Evolutionary conservation across 2,329 filamentous ascomycete species (phyloP).

Genomic region (Colletotrichum lentis): DNA sequence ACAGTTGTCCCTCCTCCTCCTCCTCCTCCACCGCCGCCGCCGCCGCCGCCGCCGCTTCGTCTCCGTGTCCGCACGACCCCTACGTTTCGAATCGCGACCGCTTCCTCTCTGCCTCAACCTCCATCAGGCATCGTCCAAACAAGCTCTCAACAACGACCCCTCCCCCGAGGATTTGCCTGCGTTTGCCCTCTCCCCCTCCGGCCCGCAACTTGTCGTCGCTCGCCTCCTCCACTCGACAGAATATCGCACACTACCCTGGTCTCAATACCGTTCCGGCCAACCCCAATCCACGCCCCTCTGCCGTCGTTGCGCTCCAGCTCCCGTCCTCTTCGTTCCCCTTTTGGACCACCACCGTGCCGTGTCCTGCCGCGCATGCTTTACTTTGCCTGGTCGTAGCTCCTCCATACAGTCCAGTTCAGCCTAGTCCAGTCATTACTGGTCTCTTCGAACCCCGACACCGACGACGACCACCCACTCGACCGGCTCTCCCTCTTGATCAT

Average conservation of each 20-base stretch:
- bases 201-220: neutral
- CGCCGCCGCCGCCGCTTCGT: too few species aligned
- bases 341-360: neutral
- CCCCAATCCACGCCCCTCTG: neutral
- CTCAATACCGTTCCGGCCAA: neutral
- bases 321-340: neutral
- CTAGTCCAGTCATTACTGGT: slow-evolving; percentile 11
- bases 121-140: neutral
- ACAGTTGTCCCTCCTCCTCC: neutral
- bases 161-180: neutral
- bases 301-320: slow-evolving; percentile 6
- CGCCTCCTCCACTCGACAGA: neutral
- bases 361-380: slow-evolving; percentile 13
- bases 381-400: slow-evolving; percentile 16
- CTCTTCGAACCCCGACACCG: slow-evolving; percentile 20
- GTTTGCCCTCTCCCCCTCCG: neutral
- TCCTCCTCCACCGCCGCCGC: too few species aligned
- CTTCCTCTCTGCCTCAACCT: neutral
- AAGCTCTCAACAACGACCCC: slow-evolving; percentile 16
- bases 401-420: slow-evolving; percentile 10
- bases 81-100: slow-evolving; percentile 26
- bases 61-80: slow-evolving; percentile 11
- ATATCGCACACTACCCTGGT: neutral
- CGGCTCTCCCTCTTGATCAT: slow-evolving; percentile 16
- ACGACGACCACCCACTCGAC: slow-evolving; percentile 17